These are phyloP conservation scores for Alternaria angustiovoidea DNA, from an alignment of 2,329 filamentous ascomycete genomes.

Conservation along the genomic window DNA sequence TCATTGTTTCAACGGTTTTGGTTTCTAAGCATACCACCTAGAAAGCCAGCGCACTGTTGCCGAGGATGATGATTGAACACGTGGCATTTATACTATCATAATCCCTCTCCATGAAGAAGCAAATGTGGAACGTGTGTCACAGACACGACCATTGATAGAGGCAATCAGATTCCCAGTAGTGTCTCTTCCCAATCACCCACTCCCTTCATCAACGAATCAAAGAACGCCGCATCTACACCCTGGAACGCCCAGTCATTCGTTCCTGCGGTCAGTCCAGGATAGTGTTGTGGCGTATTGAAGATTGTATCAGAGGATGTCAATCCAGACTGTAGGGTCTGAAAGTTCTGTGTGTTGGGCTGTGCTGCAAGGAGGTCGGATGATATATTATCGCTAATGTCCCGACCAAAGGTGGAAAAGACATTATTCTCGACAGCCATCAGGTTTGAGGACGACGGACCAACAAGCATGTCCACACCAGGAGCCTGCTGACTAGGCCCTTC, in stretches of 20 bases:
- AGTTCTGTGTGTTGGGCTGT: background rate
- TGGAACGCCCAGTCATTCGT: constrained; percentile 32
- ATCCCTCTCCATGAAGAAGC: no score
- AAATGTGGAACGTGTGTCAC: background rate
- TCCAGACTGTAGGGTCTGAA: background rate
- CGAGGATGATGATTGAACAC: no score
- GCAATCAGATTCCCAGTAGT: background rate
- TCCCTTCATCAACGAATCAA: constrained; percentile 28
- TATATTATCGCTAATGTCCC: background rate
- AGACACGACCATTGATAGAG: background rate
- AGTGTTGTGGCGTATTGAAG: background rate
- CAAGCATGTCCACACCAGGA: background rate
- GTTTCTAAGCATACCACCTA: background rate
- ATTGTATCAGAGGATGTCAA: background rate
- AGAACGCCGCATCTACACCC: constrained; percentile 30
- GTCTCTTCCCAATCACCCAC: constrained; percentile 6
- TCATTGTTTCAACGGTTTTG: background rate
- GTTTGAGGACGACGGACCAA: background rate
- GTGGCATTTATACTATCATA: no score
- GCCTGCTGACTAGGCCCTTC: background rate
- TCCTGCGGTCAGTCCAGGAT: constrained; percentile 18
- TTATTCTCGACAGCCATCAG: background rate
- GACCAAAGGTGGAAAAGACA: background rate
- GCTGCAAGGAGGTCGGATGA: background rate
- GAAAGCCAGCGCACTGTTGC: background rate